Conservation (phyloP, 164 flowering plant genomes). For the Tinospora cordifolia region DNA sequence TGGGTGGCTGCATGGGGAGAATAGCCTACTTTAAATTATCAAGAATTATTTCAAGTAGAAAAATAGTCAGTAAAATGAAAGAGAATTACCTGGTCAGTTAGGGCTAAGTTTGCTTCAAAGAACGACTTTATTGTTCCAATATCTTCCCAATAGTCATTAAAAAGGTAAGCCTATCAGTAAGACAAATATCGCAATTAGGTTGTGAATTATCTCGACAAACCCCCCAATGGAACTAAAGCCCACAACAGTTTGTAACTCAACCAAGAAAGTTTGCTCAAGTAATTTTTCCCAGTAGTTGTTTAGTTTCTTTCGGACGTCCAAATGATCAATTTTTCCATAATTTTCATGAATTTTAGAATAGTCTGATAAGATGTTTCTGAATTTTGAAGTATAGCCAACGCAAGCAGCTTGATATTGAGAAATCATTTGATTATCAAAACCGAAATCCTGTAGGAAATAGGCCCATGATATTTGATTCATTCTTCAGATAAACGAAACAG, state of each 20-base stretch:
- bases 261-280: too few species aligned
- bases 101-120: conserved; percentile 77
- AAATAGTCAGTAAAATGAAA: neutral
- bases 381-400: too few species aligned
- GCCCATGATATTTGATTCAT: neutral
- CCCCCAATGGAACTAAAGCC: neutral
- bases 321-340: too few species aligned
- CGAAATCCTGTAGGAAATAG: too few species aligned
- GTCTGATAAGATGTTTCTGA: too few species aligned
- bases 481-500: neutral
- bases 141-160: conserved; percentile 89
- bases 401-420: too few species aligned
- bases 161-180: conserved; percentile 57
- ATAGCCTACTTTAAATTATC: conserved; percentile 1
- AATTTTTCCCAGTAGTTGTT: too few species aligned
- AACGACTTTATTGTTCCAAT: conserved; percentile 74
- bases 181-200: neutral
- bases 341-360: too few species aligned
- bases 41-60: neutral
- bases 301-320: too few species aligned
- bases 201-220: neutral
- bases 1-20: conserved; percentile 51
- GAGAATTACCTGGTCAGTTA: conserved; percentile 56
- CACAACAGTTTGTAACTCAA: too few species aligned
- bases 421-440: too few species aligned